phyloP scores from a whole-genome alignment of 495 filamentous ascomycete species.

The Rhizodiscina lignyota region DNA sequence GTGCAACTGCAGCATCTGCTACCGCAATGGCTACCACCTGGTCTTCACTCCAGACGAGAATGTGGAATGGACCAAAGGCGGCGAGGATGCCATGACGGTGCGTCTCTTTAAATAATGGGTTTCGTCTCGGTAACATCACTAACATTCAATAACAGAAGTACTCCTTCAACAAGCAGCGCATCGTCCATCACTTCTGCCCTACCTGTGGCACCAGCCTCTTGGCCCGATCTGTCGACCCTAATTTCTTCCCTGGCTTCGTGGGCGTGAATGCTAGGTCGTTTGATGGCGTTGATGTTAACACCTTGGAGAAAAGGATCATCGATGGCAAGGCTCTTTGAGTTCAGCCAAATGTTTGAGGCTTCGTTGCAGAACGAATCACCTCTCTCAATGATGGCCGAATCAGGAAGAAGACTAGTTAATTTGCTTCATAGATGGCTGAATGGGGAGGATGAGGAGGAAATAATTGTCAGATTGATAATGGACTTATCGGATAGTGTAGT shows the following conservation, averaged over 20 bases:
- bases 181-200: conserved; percentile 26
- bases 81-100: conserved; percentile 8
- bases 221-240: conserved; percentile 15
- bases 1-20: conserved; percentile 28
- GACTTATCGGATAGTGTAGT: too few relatives aligned
- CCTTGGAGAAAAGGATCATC: conserved; percentile 14
- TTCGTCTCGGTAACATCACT: neutral
- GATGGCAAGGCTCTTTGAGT: conserved; percentile 11
- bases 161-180: conserved; percentile 19
- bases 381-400: too few relatives aligned
- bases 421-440: too few relatives aligned
- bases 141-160: conserved; percentile 16
- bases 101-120: neutral
- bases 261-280: conserved; percentile 25
- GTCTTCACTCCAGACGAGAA: conserved; percentile 20
- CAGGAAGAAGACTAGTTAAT: too few relatives aligned
- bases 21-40: conserved; percentile 25
- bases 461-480: too few relatives aligned
- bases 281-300: conserved; percentile 17
- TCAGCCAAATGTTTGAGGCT: too few relatives aligned
- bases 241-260: conserved; percentile 13
- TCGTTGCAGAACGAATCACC: too few relatives aligned
- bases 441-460: too few relatives aligned
- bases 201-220: conserved; percentile 25
- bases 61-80: conserved; percentile 10